Conservation (phyloP, 768 basidiomycete genomes). For the Mycena kentingensis region DNA sequence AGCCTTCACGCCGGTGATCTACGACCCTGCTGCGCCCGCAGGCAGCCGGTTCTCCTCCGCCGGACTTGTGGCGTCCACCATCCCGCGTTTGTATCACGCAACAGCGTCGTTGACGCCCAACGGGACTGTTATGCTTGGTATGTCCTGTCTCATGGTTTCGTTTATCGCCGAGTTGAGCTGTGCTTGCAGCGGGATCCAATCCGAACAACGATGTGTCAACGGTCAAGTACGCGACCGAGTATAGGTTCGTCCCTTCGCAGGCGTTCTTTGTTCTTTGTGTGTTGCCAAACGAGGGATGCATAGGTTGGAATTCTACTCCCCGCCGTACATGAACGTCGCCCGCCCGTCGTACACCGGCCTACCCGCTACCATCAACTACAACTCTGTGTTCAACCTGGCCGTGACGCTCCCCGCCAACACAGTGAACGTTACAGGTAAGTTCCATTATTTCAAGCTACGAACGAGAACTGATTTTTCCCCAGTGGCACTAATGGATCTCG, state of each 20-base stretch:
- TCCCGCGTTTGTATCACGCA: slow-evolving; percentile 39
- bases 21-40: slow-evolving; percentile 33
- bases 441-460: background rate
- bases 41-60: slow-evolving; percentile 33
- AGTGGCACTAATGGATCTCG: slow-evolving; percentile 45
- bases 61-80: slow-evolving; percentile 33
- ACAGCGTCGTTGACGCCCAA: slow-evolving; percentile 33
- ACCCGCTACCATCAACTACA: slow-evolving; percentile 40
- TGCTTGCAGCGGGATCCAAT: slow-evolving; percentile 45
- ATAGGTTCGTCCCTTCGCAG: slow-evolving; percentile 22
- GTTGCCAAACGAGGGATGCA: background rate
- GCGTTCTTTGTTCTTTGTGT: background rate
- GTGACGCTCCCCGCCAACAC: slow-evolving; percentile 34
- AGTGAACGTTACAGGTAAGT: slow-evolving; percentile 31
- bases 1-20: slow-evolving; percentile 33
- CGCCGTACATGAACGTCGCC: slow-evolving; percentile 41
- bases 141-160: background rate
- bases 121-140: slow-evolving; percentile 33
- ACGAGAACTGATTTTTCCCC: background rate
- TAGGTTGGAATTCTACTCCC: slow-evolving; percentile 43
- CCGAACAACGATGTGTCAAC: slow-evolving; percentile 38
- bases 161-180: background rate
- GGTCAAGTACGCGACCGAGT: slow-evolving; percentile 35
- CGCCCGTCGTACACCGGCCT: slow-evolving; percentile 38
- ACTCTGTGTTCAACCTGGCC: slow-evolving; percentile 35